These are phyloP conservation scores for Fusarium sp. DNA, from an alignment of 2,329 filamentous ascomycete species.

Conservation along the genomic window DNA sequence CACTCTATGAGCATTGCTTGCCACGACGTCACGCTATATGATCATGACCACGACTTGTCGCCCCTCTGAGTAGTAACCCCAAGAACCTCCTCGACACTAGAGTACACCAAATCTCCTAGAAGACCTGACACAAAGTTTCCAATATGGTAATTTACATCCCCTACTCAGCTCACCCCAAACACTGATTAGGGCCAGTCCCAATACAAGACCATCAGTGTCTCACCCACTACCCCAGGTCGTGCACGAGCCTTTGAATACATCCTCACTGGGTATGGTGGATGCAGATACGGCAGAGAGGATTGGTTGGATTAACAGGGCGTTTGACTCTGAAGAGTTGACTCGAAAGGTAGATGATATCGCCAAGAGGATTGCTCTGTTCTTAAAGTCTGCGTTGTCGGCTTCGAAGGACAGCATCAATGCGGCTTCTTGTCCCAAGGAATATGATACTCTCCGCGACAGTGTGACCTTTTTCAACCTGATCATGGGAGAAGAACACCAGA, in stretches of 20 bases:
- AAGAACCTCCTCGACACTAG: not conserved
- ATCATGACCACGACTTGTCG: not conserved
- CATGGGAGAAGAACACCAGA: not conserved
- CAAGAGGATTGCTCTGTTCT: not conserved
- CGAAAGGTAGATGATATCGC: not conserved
- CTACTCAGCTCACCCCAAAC: rapidly evolving
- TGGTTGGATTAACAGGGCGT: not conserved
- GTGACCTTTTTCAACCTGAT: not conserved
- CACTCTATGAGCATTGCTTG: not conserved
- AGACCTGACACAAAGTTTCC: not conserved
- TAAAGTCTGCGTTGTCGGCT: not conserved
- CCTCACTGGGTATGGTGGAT: not conserved
- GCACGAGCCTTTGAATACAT: not conserved
- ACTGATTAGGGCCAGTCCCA: not conserved
- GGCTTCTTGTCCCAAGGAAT: not conserved
- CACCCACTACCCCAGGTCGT: not conserved
- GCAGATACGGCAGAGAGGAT: not conserved
- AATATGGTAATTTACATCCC: not conserved
- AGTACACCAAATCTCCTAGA: not conserved
- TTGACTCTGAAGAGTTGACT: not conserved
- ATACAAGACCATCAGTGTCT: not conserved
- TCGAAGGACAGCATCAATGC: not conserved
- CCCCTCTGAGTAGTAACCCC: not conserved
- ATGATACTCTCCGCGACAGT: not conserved
- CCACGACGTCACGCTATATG: not conserved